Evolutionary conservation across 352 stramenopile species (phyloP).

Genomic region (Phytophthora pisi): DNA sequence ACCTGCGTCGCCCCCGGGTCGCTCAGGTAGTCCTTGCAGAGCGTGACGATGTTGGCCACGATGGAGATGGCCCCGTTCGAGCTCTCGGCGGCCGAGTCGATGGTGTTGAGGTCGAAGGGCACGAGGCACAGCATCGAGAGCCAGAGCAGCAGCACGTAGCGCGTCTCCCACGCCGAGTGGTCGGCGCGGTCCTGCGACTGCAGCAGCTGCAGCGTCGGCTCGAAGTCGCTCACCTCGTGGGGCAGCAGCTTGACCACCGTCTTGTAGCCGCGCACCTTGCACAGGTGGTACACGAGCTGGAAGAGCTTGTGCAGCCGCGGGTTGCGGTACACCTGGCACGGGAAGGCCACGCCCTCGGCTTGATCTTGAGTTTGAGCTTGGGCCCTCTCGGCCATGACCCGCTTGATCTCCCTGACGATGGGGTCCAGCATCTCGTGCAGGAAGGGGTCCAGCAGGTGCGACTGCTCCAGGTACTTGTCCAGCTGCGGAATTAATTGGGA

Average conservation of each 20-base stretch:
- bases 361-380: not conserved
- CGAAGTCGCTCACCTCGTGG: constrained; percentile 96
- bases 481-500: constrained; percentile 43
- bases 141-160: constrained; percentile 96
- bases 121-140: constrained; percentile 97
- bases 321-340: constrained; percentile 78
- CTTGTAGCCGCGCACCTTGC: constrained; percentile 97
- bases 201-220: constrained; percentile 92
- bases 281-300: constrained; percentile 95
- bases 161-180: constrained; percentile 71
- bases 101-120: constrained; percentile 96
- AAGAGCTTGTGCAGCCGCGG: constrained; percentile 86
- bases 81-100: constrained; percentile 84
- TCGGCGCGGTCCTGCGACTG: constrained; percentile 89
- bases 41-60: constrained; percentile 77
- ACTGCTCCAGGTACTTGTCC: constrained; percentile 91
- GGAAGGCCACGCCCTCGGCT: constrained; percentile 51
- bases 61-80: constrained; percentile 54
- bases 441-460: constrained; percentile 90
- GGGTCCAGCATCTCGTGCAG: constrained; percentile 78
- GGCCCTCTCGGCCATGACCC: constrained; percentile 51
- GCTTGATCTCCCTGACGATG: constrained; percentile 69
- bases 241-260: constrained; percentile 95
- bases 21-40: constrained; percentile 88
- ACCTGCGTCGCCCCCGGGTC: constrained; percentile 90